Percentiles rank a stretch among this genome's conserved stretches.
These are phyloP conservation scores for Gremmenia infestans DNA, from an alignment of 2,329 filamentous ascomycete species.

Conservation along the genomic window DNA sequence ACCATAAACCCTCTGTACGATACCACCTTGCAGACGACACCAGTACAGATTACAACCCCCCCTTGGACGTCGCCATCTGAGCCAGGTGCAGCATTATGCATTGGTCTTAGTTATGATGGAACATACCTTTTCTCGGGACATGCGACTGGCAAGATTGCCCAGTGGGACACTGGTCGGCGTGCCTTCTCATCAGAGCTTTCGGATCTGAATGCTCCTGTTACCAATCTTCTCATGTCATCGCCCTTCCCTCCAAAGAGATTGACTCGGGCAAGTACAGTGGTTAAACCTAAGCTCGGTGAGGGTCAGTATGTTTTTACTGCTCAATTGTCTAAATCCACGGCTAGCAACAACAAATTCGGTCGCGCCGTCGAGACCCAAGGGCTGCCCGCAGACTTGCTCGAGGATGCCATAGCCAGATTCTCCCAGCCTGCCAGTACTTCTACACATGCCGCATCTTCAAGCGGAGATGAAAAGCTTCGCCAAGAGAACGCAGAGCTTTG, in stretches of 20 bases:
- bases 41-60: slow-evolving; percentile 49
- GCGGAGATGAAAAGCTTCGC: slow-evolving; percentile 31
- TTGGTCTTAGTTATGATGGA: slow-evolving; percentile 77
- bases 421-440: slow-evolving; percentile 24
- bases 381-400: slow-evolving; percentile 37
- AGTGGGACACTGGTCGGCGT: slow-evolving; percentile 64
- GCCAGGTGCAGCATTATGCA: slow-evolving; percentile 56
- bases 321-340: slow-evolving; percentile 47
- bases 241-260: slow-evolving; percentile 45
- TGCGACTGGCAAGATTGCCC: slow-evolving; percentile 68
- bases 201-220: slow-evolving; percentile 70
- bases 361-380: slow-evolving; percentile 19
- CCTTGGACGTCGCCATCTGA: slow-evolving; percentile 38
- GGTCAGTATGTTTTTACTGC: slow-evolving; percentile 61
- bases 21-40: slow-evolving; percentile 50
- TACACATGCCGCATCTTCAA: slow-evolving; percentile 31
- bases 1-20: slow-evolving; percentile 34
- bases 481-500: slow-evolving; percentile 42
- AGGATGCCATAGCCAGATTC: slow-evolving; percentile 46
- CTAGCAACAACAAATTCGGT: slow-evolving; percentile 13
- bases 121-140: slow-evolving; percentile 78
- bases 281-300: slow-evolving; percentile 73
- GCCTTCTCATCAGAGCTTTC: slow-evolving; percentile 25
- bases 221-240: slow-evolving; percentile 70
- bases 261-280: slow-evolving; percentile 54